Evolutionary conservation across 2,329 filamentous ascomycete genomes (phyloP).

Genomic region (Cordyceps militaris): DNA sequence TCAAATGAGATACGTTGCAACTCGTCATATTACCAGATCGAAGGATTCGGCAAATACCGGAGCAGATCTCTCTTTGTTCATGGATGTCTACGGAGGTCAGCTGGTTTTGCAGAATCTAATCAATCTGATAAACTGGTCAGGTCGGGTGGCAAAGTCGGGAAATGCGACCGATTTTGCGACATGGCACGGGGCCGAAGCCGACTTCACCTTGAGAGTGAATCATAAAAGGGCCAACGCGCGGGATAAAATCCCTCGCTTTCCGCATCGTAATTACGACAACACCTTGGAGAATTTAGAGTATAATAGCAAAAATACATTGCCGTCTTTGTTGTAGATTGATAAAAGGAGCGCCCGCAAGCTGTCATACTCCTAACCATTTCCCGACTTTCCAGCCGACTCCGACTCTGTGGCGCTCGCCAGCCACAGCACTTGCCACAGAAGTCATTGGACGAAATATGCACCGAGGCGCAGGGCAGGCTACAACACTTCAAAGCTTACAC

Average conservation of each 20-base stretch:
- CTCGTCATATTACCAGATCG: not conserved
- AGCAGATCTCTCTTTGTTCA: too few relatives aligned
- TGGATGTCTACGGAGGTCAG: too few relatives aligned
- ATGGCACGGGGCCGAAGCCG: not conserved
- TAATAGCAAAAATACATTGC: not conserved
- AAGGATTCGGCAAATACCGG: not conserved
- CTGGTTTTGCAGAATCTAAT: not conserved
- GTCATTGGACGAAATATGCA: not conserved
- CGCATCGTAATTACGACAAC: not conserved
- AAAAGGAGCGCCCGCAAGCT: not conserved
- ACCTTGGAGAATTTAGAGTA: not conserved
- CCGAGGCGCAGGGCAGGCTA: not conserved
- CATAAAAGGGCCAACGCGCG: not conserved
- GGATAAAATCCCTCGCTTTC: not conserved
- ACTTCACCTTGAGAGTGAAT: not conserved
- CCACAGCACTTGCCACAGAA: not conserved
- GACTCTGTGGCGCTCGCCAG: not conserved
- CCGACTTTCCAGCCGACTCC: not conserved
- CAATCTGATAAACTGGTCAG: not conserved
- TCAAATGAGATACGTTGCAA: not conserved
- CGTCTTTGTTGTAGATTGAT: not conserved
- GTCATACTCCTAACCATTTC: not conserved
- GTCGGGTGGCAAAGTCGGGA: not conserved
- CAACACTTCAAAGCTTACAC: too few relatives aligned
- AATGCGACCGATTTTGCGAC: not conserved